Evolutionary conservation across 1,139 yeast genomes (phyloP), one percentile per base, ranked within the genome.

Genomic region (Debaryomyces nepalensis): DNA sequence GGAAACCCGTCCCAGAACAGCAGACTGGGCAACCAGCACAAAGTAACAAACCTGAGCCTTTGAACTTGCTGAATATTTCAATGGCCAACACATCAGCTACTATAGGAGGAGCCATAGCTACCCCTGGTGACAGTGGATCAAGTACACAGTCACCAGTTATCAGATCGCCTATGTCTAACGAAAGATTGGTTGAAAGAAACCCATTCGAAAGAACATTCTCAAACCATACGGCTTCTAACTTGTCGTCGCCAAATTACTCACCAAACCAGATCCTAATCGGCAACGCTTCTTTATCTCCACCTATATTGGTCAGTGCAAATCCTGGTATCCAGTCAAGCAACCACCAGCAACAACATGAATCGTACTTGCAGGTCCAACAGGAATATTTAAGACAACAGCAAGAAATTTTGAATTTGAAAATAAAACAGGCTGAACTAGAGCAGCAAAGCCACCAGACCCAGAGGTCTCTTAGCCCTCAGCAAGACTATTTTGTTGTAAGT

Each of bases 321-420:
- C 19, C 37, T 10, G 26, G 22, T 9, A 18, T 39, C 30, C 47
- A 10, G 9, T 35, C 38, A 14, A 26, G 12, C 9, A 8, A 15
- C 20, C 55, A 49, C 42, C 51, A 47, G 20, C 51, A 46, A 12
- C 53, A 66, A 35, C 77, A 70, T 49, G 73, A 70, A 36, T 51
- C 58, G 18, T 72, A 70, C 47, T 58, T 73, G 44, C 59, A 61
- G 48, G 55, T 69, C 42, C 78, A 73, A 49, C 65, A 66, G 46
- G 70, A 70, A 42, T 61, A 65, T 29, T 55, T 73, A 49, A 59
- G 59, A 35, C 75, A 69, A 46, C 76, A 73, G 47, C 72, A 67
- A 45, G 64, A 62, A 29, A 49, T 68, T 24, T 53, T 71, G 47
- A 58, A 51, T 40, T 50, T 60, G 43, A 65, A 61, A 44, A 49